These are phyloP conservation scores for Chamaenerion angustifolium DNA, from an alignment of 345 rosid genomes.

Conservation along the genomic window DNA sequence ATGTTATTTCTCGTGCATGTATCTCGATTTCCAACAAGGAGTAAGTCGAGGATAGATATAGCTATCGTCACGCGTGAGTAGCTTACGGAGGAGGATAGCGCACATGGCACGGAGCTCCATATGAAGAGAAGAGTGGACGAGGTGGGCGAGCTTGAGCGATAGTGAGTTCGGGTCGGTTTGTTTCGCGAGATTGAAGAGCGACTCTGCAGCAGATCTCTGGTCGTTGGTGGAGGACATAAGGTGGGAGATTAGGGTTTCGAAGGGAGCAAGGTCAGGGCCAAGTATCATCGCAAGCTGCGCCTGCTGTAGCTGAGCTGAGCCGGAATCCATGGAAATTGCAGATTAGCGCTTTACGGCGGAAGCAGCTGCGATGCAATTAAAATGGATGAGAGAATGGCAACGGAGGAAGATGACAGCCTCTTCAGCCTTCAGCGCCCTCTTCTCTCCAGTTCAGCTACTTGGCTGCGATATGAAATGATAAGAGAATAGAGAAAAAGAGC, in stretches of 20 bases:
- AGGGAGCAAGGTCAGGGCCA: conserved; percentile 71
- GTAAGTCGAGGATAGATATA: conserved; percentile 84
- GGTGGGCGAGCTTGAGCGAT: conserved; percentile 67
- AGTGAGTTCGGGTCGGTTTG: conserved; percentile 79
- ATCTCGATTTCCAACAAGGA: too few species aligned
- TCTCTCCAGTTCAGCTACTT: not conserved
- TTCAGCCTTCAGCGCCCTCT: not conserved
- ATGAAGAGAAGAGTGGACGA: conserved; percentile 61
- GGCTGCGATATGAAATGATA: conserved; percentile 1
- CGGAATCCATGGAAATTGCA: conserved; percentile 48
- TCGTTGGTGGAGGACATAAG: conserved; percentile 96
- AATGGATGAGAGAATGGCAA: not conserved
- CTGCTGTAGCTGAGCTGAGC: conserved; percentile 64
- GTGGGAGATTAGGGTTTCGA: conserved; percentile 71
- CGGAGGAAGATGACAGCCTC: conserved; percentile 1
- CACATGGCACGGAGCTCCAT: conserved; percentile 87
- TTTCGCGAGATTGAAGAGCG: conserved; percentile 77
- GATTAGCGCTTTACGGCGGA: conserved; percentile 5
- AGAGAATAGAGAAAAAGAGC: conserved; percentile 10
- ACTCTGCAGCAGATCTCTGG: conserved; percentile 79
- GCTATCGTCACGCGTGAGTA: conserved; percentile 78
- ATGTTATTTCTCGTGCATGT: too few species aligned
- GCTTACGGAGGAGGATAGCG: conserved; percentile 87
- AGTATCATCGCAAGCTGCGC: conserved; percentile 68
- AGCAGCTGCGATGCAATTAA: not conserved